Base-by-base conservation (phyloP, 768 basidiomycete species). In the Cystofilobasidium bisporidii region DNA sequence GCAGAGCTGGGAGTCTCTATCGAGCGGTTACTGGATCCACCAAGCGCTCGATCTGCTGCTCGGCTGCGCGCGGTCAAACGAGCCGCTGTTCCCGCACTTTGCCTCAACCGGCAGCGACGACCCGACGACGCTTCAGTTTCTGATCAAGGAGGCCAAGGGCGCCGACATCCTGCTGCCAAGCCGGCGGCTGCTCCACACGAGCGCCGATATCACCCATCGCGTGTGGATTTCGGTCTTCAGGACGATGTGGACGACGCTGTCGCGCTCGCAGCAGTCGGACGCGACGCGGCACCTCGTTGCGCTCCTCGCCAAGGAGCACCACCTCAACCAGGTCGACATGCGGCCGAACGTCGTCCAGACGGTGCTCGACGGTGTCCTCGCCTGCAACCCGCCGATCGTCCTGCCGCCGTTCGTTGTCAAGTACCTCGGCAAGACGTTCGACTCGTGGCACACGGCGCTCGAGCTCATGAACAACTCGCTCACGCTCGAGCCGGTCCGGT, bases 321-420 rank as follows among this genome's bases (percentile, higher is more conserved):
- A 97, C 75, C 82, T 87, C 72, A 86, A 86, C 71, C 93, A 97
- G 77, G 84, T 87, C 10, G 88, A 91, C 53, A 76, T 89, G 73
- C 86, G 91, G 17, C 92, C 93, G 3, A 98, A 98, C 75, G 84
- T 94, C 67, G 84, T 98, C 56, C 88, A 96, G 75, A 91, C 91
- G 0, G 81, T 99, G 33, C 85, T 99, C 28, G 83, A 83, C 24
- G 90, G 90, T 1, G 82, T 89, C 48, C 85, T 89, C 47, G 83
- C 86, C n/a, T 96, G 93, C 75, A 83, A 81, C 11, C 91, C 93
- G 8, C 83, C 88, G 0, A 87, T 96, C 82, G 85, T 84, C 36
- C 81, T 99, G 2, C 96, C 96, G 11, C 93, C 96, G 15, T 88
- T 94, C 73, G 84, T 99, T 41, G 83, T 97, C 72, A 97, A 97